phyloP scores from a whole-genome alignment of 768 basidiomycete species.

The Daedaleopsis sinensis region DNA sequence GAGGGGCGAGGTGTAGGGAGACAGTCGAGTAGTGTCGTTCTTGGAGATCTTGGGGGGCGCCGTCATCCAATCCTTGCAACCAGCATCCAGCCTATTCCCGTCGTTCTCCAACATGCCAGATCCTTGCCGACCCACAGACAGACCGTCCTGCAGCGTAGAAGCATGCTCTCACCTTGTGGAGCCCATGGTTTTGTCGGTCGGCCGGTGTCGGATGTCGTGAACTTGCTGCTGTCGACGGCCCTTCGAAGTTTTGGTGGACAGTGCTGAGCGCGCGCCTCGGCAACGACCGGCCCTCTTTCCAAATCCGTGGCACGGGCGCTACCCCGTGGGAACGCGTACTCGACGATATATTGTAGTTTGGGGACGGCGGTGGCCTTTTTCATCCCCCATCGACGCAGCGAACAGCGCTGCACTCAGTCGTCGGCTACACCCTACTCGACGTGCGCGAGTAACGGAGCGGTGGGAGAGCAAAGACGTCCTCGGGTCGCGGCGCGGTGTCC shows the following conservation, averaged over 20 bases:
- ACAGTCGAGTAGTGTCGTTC: not conserved
- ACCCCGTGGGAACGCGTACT: conserved; percentile 18
- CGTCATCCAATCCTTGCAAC: conserved; percentile 34
- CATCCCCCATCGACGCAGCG: conserved; percentile 47
- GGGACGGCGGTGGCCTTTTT: not conserved
- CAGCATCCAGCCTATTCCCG: conserved; percentile 50
- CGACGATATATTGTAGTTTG: not conserved
- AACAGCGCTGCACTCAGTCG: conserved; percentile 50
- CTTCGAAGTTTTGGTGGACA: conserved; percentile 10
- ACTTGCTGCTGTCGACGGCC: conserved; percentile 18
- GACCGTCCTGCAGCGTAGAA: conserved; percentile 13
- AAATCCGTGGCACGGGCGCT: not conserved
- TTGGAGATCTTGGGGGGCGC: conserved; percentile 1
- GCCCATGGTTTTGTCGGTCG: conserved; percentile 62
- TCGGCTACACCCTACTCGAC: conserved; percentile 35
- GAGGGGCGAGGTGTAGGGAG: not conserved
- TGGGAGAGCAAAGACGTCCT: conserved; percentile 45
- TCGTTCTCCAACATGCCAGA: conserved; percentile 15
- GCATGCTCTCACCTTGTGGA: conserved; percentile 70
- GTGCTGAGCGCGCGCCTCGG: conserved; percentile 13
- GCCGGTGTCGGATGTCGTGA: conserved; percentile 36
- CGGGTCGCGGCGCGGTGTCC: conserved; percentile 16
- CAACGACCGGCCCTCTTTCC: conserved; percentile 4
- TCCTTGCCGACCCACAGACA: conserved; percentile 24
- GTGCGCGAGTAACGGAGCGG: conserved; percentile 65